Evolutionary conservation across 768 basidiomycete species (phyloP).

Genomic region (Coprinopsis sp.): DNA sequence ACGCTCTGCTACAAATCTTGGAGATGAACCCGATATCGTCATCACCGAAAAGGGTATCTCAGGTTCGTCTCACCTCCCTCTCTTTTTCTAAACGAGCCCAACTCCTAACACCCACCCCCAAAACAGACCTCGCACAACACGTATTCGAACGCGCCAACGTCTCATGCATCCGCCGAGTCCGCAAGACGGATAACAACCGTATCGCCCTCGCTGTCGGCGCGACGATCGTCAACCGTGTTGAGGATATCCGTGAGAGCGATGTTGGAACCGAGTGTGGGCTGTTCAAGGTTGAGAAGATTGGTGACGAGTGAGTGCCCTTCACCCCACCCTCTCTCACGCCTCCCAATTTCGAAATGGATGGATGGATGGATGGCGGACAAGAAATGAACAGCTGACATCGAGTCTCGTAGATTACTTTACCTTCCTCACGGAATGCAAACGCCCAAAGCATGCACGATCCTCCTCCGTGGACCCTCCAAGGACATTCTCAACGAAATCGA

Average conservation of each 20-base stretch:
- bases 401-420: constrained; percentile 69
- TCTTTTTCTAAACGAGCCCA: neutral
- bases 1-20: constrained; percentile 73
- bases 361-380: too few relatives aligned
- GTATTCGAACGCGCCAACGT: constrained; percentile 83
- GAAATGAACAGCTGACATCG: too few relatives aligned
- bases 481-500: constrained; percentile 98
- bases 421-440: constrained; percentile 88
- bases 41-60: constrained; percentile 98
- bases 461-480: constrained; percentile 96
- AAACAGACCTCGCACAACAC: constrained; percentile 85
- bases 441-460: constrained; percentile 97
- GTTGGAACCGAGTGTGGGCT: constrained; percentile 91
- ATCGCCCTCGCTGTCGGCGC: constrained; percentile 94
- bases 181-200: constrained; percentile 98
- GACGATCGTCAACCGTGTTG: constrained; percentile 94
- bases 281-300: constrained; percentile 97
- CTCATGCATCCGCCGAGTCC: constrained; percentile 92
- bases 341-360: too few relatives aligned
- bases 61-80: constrained; percentile 45
- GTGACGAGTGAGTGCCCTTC: constrained; percentile 69
- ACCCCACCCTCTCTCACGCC: constrained; percentile 7
- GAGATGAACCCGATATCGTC: constrained; percentile 94
- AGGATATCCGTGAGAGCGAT: constrained; percentile 89
- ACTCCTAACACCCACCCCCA: neutral